Percentiles rank a stretch among this genome's conserved stretches.
Conservation (phyloP, 2,329 filamentous ascomycete genomes). For the Knoxdaviesia proteae region DNA sequence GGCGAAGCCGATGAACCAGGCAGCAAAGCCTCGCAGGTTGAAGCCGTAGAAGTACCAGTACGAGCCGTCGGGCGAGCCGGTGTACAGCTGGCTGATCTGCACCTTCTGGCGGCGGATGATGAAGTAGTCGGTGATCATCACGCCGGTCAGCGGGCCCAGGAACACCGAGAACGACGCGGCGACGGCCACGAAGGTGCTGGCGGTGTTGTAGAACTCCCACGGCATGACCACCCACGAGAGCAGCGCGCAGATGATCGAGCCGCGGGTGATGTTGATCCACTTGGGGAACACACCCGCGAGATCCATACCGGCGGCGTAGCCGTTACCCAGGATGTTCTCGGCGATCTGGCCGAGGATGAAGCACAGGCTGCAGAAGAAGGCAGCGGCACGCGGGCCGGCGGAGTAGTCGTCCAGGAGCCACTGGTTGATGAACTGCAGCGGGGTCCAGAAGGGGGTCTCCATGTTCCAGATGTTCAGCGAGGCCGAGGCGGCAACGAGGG, state of each 20-base stretch:
- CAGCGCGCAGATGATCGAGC: conserved; percentile 9
- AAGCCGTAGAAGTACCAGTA: conserved; percentile 17
- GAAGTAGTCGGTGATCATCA: conserved; percentile 12
- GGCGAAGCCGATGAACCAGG: conserved; percentile 13
- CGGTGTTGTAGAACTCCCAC: conserved; percentile 12
- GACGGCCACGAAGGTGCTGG: conserved; percentile 10
- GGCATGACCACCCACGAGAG: conserved; percentile 10
- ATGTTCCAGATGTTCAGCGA: conserved; percentile 11
- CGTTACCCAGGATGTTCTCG: conserved; percentile 12
- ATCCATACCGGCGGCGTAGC: conserved; percentile 11
- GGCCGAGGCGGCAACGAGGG: conserved; percentile 9
- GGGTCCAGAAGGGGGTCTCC: conserved; percentile 9
- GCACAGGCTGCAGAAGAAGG: conserved; percentile 10
- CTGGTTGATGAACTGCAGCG: conserved; percentile 9
- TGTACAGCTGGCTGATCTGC: conserved; percentile 17
- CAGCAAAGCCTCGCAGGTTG: conserved; percentile 14
- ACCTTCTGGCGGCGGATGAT: conserved; percentile 14
- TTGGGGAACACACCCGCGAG: conserved; percentile 10
- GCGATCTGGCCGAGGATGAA: conserved; percentile 11
- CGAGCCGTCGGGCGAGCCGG: conserved; percentile 11
- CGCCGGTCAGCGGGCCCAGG: conserved; percentile 10
- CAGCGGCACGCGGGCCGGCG: conserved; percentile 8
- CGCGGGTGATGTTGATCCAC: conserved; percentile 11
- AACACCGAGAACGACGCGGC: conserved; percentile 11
- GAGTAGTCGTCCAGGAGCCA: conserved; percentile 11